Base-by-base conservation (phyloP, 208 protist species). In the Borovskyia barvae region DNA sequence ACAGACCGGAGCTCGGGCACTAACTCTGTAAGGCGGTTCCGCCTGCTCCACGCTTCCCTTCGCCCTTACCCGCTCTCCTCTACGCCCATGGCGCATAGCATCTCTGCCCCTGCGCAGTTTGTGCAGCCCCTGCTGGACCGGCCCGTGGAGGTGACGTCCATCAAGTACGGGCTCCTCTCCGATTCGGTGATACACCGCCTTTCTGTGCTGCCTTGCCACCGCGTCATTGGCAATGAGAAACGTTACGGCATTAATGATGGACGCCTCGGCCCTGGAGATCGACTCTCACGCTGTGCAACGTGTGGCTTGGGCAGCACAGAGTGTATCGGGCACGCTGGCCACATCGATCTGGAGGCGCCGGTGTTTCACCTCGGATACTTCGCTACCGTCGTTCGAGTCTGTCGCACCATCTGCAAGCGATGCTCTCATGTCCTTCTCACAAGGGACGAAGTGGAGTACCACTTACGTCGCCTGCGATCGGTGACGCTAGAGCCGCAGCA, bases 341-440 rank as follows among this genome's bases (percentile, higher is more conserved):
- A 98, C 77, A 95, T 99, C 35, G 80, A 98, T 56, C 80, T 99
- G 30, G 93, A 94, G 66, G 70, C 98, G 24, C 99, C 99, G 0
- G 97, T 99, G 5, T 99, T 99, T 72, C 98, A 99, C 66, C 66
- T 98, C 25, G 99, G 98, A 26, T 99, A 97, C 66, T 94, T 99
- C 42, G 76, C 90, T 28, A 67, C 75, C 11, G 96, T 99, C 39
- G 45, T 99, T 29, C 75, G 85, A 15, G 93, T 99, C 9, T 90
- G 99, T 22, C 90, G 98, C 35, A 90, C 83, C 28, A 98, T 99
- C 48, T 99, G 99, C 84, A 99, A 99, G 82, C 72, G 65, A 15
- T 99, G 96, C 74, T 82, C 81, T 6, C 75, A 87, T 19, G 80
- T 99, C 14, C 72, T 99, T 57, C 70, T 99, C 8, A 74, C 77